Base-by-base conservation (phyloP, 805 yeast species). In the Ogataea corticis region DNA sequence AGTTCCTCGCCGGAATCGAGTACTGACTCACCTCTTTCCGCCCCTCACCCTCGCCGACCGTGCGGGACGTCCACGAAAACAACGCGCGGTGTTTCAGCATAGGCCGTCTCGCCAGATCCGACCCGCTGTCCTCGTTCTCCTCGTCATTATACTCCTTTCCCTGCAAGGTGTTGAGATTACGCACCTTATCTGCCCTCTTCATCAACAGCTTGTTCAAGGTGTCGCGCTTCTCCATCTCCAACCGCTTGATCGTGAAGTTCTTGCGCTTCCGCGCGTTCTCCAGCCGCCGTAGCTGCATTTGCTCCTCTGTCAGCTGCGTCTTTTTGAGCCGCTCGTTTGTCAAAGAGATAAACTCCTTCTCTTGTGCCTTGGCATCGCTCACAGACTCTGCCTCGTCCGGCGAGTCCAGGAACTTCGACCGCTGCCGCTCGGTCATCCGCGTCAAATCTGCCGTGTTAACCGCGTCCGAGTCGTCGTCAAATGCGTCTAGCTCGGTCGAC, bases 151-250 rank as follows among this genome's bases (percentile, higher is more conserved):
- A 59, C 46, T 63, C 66, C 41, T 57, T 56, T 21, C 63, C 62
- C 23, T 51, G 55, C 25, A 59, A 41, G 16, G 51, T 54, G 27
- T 55, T 50, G 32, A 58, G 49, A 32, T 62, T 77, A 52, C 85
- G 71, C 0, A 81, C 78, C 61, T 85, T 85, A 38, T 80, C 81
- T 0, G 97, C 96, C 51, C 96, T 76, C 64, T 91, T 82, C 66
- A 87, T 84, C 52, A 92, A 71, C 52, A 92, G 70, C 63, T 87
- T 88, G 63, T 92, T 92, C 52, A 92, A 74, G 0, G 97, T 91
- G 52, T 92, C 97, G 59, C 83, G 79, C 62, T 94, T 94, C 65
- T 94, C 98, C 63, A 88, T 97, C 59, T 91, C 97, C 33, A 88
- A 68, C 52, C 85, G 81, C 67, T 85, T 84, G 57, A 84, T 90